Evolutionary conservation across 2,329 filamentous ascomycete species (phyloP).

Genomic region (Penicillium capsulatum): DNA sequence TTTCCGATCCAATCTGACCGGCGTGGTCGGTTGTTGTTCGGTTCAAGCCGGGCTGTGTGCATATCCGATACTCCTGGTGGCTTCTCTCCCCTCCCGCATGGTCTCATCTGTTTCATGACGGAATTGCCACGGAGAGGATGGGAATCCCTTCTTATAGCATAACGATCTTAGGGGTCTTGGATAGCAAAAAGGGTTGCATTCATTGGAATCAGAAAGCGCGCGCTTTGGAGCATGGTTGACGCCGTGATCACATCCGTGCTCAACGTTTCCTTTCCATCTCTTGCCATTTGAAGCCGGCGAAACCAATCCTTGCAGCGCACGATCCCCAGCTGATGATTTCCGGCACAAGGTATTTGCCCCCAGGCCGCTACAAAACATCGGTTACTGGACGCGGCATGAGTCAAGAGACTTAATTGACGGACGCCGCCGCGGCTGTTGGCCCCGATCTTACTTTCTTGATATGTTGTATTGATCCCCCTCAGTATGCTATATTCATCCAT

Average conservation of each 20-base stretch:
- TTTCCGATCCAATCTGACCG: conserved; percentile 13
- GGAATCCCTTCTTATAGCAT: conserved; percentile 3
- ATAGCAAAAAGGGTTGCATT: not conserved
- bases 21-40: conserved; percentile 6
- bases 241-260: not conserved
- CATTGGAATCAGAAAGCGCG: conserved; percentile 8
- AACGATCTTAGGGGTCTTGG: not conserved
- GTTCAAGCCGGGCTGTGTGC: not conserved
- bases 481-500: conserved; percentile 4
- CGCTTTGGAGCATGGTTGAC: conserved; percentile 4
- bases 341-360: conserved; percentile 7
- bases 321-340: conserved; percentile 18
- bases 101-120: conserved; percentile 3
- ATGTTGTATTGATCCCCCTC: conserved; percentile 1
- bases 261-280: conserved; percentile 3
- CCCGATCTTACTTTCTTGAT: conserved; percentile 1
- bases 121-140: not conserved
- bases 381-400: conserved; percentile 2
- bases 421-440: conserved; percentile 1
- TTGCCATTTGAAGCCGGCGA: conserved; percentile 11
- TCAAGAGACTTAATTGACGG: conserved; percentile 12
- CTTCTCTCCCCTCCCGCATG: not conserved
- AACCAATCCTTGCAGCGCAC: conserved; percentile 19
- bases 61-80: conserved; percentile 3
- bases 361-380: conserved; percentile 9